Conservation (phyloP, 2,329 filamentous ascomycete species). For the Hymenoscyphus linearis region DNA sequence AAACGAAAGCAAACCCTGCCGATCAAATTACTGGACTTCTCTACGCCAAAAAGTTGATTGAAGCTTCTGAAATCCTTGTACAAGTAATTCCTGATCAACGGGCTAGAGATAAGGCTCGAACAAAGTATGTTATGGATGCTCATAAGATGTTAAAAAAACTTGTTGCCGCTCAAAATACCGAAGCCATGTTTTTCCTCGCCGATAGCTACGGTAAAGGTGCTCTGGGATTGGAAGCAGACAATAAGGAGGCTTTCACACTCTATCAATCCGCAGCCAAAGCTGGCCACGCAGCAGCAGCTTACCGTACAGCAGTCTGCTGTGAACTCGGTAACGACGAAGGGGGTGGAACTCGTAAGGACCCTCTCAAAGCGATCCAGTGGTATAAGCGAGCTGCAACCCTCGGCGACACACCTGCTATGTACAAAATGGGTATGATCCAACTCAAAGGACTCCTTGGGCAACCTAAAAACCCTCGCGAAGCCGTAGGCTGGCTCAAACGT, state of each 20-base stretch:
- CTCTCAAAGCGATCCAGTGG: slow-evolving; percentile 94
- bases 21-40: slow-evolving; percentile 68
- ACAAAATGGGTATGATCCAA: slow-evolving; percentile 95
- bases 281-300: slow-evolving; percentile 80
- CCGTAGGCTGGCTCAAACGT: slow-evolving; percentile 86
- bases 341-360: slow-evolving; percentile 85
- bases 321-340: slow-evolving; percentile 94
- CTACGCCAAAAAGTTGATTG: slow-evolving; percentile 77
- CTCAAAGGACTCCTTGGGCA: slow-evolving; percentile 93
- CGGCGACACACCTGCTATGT: slow-evolving; percentile 92
- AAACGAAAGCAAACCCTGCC: slow-evolving; percentile 63
- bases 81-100: slow-evolving; percentile 61
- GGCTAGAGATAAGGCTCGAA: slow-evolving; percentile 67
- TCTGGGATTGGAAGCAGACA: slow-evolving; percentile 73
- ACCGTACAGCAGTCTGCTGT: slow-evolving; percentile 93
- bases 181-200: slow-evolving; percentile 91
- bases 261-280: slow-evolving; percentile 93
- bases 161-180: slow-evolving; percentile 63
- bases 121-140: slow-evolving; percentile 79
- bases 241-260: slow-evolving; percentile 86
- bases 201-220: slow-evolving; percentile 81
- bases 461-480: slow-evolving; percentile 73
- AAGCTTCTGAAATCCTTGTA: slow-evolving; percentile 74
- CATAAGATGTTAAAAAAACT: slow-evolving; percentile 91
- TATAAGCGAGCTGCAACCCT: slow-evolving; percentile 89